Conservation (phyloP, 345 rosid species). For the Populus deltoides region DNA sequence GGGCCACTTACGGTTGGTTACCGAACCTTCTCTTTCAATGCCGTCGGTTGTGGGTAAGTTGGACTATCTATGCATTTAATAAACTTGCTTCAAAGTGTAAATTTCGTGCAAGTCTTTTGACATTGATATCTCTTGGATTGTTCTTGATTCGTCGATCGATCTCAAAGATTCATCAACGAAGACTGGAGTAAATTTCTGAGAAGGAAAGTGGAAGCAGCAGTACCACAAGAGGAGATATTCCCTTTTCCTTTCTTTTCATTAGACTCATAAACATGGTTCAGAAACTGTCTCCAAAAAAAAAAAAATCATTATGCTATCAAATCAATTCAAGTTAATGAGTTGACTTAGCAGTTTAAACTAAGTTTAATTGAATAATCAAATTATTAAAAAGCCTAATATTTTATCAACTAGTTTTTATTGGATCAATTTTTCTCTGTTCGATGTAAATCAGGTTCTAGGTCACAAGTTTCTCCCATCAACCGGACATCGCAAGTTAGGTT, state of each 20-base stretch:
- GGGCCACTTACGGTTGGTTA: neutral
- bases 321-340: too few species aligned
- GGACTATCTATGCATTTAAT: neutral
- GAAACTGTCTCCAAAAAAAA: too few species aligned
- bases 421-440: too few species aligned
- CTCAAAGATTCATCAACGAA: neutral
- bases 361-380: too few species aligned
- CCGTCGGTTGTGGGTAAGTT: conserved; percentile 12
- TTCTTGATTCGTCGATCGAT: neutral
- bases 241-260: neutral
- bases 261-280: neutral
- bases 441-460: too few species aligned
- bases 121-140: neutral
- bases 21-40: conserved; percentile 18
- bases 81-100: neutral
- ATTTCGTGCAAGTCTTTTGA: neutral
- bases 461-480: too few species aligned
- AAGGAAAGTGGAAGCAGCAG: neutral
- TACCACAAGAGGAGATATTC: too few species aligned
- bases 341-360: too few species aligned
- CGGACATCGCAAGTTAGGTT: too few species aligned
- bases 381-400: too few species aligned
- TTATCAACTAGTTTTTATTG: too few species aligned
- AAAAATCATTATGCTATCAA: too few species aligned
- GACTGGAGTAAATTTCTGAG: neutral